Conservation (phyloP, 1,284 basidiomycete genomes). For the Cryptococcus sp. region DNA sequence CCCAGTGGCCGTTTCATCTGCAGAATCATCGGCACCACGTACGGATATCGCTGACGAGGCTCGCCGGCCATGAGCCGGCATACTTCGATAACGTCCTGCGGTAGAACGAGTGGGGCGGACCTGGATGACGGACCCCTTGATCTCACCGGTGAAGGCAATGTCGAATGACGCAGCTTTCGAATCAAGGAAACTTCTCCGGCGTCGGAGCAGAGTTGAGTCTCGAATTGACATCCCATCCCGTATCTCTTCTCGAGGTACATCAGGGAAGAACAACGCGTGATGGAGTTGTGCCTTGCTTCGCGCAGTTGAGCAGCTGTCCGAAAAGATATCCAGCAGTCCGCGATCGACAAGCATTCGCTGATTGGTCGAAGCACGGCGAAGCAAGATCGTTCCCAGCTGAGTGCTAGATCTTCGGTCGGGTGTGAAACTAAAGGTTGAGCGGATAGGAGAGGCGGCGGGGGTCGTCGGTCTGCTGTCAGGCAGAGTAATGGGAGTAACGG, state of each 20-base stretch:
- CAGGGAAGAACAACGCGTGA: slow-evolving; percentile 32
- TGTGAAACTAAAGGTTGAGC: slow-evolving; percentile 22
- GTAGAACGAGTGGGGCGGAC: slow-evolving; percentile 21
- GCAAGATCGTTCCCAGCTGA: slow-evolving; percentile 61
- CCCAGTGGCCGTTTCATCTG: slow-evolving; percentile 14
- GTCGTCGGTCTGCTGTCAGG: slow-evolving; percentile 9
- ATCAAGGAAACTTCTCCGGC: slow-evolving; percentile 43
- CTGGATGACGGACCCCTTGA: slow-evolving; percentile 33
- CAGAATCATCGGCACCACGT: slow-evolving; percentile 2
- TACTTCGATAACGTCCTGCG: slow-evolving; percentile 9
- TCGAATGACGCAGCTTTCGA: slow-evolving; percentile 17
- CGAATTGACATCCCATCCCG: slow-evolving; percentile 24
- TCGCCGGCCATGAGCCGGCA: neutral
- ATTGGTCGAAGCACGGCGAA: slow-evolving; percentile 67
- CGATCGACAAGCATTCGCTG: slow-evolving; percentile 60
- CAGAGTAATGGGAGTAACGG: neutral
- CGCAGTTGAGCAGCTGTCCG: slow-evolving; percentile 49
- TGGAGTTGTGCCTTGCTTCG: slow-evolving; percentile 43
- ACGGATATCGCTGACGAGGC: neutral
- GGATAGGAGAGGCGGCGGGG: slow-evolving; percentile 22
- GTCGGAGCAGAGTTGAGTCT: slow-evolving; percentile 36
- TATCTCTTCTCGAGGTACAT: slow-evolving; percentile 13
- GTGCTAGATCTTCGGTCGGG: slow-evolving; percentile 13
- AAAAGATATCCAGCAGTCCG: slow-evolving; percentile 52
- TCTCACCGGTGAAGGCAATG: slow-evolving; percentile 36